Evolutionary conservation across 192 early-diverging fungal genomes (phyloP), one percentile per base, ranked within the genome.

Genomic region (Hyaloraphidium curvatum): DNA sequence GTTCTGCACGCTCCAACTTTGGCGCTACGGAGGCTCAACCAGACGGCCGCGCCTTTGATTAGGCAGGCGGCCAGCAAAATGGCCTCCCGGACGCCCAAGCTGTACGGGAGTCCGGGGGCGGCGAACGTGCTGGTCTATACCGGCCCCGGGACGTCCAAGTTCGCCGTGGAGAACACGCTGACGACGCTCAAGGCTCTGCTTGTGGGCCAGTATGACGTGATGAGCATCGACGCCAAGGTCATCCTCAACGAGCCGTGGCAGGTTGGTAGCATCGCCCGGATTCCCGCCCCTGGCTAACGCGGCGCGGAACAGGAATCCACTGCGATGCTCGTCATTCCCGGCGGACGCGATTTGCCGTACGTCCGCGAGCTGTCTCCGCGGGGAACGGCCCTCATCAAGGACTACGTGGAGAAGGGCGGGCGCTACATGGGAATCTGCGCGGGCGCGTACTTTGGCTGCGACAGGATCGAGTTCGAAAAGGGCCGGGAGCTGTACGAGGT

Each of bases 371-470:
- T 96, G 53, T 31, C 52, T 39, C 58, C 57, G 0, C 23, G 28
- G 40, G 80, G 76, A 39, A 89, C 79, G 39, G 57, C 40, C 1
- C 72, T 72, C 3, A 84, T 95, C 51, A 55, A 54, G 1, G 57
- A 64, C 14, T 91, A 75, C 69, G 82, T 91, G 9, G 40, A 63
- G 17, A 53, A 50, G 17, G 91, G 90, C 40, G 95, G 95, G 1
- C 66, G 72, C 21, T 99, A 89, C 64, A 66, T 89, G 50, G 95
- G 95, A 0, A 79, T 98, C 4, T 57, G 95, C 52, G 89, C 87
- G 0, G 95, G 92, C 19, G 81, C 76, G 1, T 92, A 93, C 64
- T 95, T 86, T 62, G 86, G 71, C 2, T 68, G 70, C 26, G 62
- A 59, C 2, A 60, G 63, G 16, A 78, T 87, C 23, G 80, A 83